Conservation (phyloP, 2,329 filamentous ascomycete genomes). For the Calonectria montana region DNA sequence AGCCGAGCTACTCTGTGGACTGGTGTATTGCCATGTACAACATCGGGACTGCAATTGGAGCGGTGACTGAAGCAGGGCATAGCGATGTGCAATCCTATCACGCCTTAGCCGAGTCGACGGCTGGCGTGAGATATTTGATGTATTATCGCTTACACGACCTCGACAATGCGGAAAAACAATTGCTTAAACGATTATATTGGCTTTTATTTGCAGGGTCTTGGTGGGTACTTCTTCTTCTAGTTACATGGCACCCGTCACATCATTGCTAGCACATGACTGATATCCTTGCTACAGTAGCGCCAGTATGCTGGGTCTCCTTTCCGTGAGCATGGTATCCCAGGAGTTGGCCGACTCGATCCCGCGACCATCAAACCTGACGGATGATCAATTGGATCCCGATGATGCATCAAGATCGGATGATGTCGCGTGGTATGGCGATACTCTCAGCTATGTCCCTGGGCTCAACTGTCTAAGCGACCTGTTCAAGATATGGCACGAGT, state of each 20-base stretch:
- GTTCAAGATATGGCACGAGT: constrained; percentile 48
- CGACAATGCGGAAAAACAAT: constrained; percentile 43
- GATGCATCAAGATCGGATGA: neutral
- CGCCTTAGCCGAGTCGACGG: constrained; percentile 40
- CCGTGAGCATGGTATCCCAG: constrained; percentile 40
- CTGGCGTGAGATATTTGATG: constrained; percentile 45
- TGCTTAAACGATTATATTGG: constrained; percentile 50
- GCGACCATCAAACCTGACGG: constrained; percentile 41
- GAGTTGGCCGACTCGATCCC: constrained; percentile 35
- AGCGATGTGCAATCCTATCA: constrained; percentile 37
- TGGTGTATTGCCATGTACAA: constrained; percentile 53
- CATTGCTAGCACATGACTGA: neutral
- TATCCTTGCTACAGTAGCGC: constrained; percentile 35
- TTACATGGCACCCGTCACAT: neutral
- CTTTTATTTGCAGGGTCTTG: constrained; percentile 45
- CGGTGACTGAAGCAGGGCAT: constrained; percentile 19
- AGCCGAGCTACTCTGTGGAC: constrained; percentile 44
- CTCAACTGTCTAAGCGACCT: constrained; percentile 48
- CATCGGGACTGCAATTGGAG: constrained; percentile 40
- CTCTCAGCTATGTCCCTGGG: constrained; percentile 47
- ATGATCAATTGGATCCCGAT: constrained; percentile 45
- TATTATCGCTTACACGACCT: constrained; percentile 41
- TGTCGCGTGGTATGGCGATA: constrained; percentile 47
- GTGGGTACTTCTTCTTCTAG: constrained; percentile 36
- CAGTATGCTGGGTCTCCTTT: constrained; percentile 44